Conservation (phyloP, 257 asterid genomes). For the Ballota nigra region DNA sequence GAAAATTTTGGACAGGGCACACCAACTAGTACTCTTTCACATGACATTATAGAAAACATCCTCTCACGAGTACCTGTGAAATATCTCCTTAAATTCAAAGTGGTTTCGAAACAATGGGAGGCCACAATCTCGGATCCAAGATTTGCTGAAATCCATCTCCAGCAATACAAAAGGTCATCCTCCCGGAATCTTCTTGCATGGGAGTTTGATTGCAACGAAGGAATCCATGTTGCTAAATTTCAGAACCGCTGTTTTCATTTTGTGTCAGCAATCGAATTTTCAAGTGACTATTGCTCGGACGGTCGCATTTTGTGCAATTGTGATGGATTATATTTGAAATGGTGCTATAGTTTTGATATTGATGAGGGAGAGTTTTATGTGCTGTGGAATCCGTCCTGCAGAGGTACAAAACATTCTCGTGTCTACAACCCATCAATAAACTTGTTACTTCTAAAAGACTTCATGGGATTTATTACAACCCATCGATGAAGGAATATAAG, state of each 20-base stretch:
- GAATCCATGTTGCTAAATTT: not conserved
- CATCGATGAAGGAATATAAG: slow-evolving; percentile 1
- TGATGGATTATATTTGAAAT: not conserved
- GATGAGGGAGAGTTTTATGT: not conserved
- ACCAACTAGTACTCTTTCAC: not conserved
- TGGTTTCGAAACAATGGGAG: not conserved
- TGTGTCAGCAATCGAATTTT: not conserved
- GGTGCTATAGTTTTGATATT: too few species aligned
- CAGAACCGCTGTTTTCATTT: not conserved
- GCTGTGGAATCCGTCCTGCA: slow-evolving; percentile 12
- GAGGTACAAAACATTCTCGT: not conserved
- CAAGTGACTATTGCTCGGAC: not conserved
- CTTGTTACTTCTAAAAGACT: too few species aligned
- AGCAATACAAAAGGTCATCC: not conserved
- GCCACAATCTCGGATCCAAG: not conserved
- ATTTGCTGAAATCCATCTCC: not conserved
- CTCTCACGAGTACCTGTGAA: not conserved
- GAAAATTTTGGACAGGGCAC: too few species aligned
- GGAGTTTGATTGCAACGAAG: not conserved
- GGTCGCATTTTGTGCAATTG: not conserved
- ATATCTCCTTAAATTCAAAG: not conserved
- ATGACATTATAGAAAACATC: not conserved
- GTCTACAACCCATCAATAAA: not conserved
- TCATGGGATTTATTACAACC: not conserved
- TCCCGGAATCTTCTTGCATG: not conserved